Base-by-base conservation (phyloP, 2,329 filamentous ascomycete species). In the Pseudogymnoascus verrucosus region DNA sequence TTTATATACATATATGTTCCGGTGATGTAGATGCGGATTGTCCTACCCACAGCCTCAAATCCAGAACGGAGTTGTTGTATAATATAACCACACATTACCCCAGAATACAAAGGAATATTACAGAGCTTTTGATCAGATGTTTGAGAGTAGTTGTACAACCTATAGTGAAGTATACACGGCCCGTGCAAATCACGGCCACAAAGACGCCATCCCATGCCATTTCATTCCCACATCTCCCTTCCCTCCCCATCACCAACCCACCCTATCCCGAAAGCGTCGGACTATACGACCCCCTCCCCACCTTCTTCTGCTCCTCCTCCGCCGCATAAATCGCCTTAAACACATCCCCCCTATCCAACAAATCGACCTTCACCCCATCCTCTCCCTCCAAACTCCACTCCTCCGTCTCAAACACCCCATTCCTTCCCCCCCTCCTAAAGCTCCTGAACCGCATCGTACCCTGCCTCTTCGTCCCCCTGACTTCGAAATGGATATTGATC, bases 401-500 rank as follows among this genome's bases (percentile, higher is more conserved):
- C 64, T 88, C 84, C 37, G 95, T 99, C 78, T 91, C 87, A 76
- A 96, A 98, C 80, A 84, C 76, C 39, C 79, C 80, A 70, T 62
- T 62, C 75, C 84, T 84, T 68, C 84, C 83, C 60, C 84, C 83
- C 69, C 83, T 86, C 72, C 95, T 83, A 73, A 84, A 80, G 78
- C 90, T 95, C 69, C 82, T 84, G 76, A 99, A 96, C 72, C 85
- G 84, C 84, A 97, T 95, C 73, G 86, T 81, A 6, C 87, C 95
- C 69, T 80, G 78, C 64, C 77, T 79, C 73, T 82, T 86, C 31
- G 86, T 90, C 42, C 95, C 95, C 77, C 90, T 91, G 28, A 99
- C 95, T 77, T 85, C 82, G 76, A 96, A 98, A 63, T 78, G 79
- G 65, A 99, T 90, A 80, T 98, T 83, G 74, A 99, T 96, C 70